These are phyloP conservation scores for Litchi chinensis DNA, from an alignment of 345 rosid species.

Conservation along the genomic window DNA sequence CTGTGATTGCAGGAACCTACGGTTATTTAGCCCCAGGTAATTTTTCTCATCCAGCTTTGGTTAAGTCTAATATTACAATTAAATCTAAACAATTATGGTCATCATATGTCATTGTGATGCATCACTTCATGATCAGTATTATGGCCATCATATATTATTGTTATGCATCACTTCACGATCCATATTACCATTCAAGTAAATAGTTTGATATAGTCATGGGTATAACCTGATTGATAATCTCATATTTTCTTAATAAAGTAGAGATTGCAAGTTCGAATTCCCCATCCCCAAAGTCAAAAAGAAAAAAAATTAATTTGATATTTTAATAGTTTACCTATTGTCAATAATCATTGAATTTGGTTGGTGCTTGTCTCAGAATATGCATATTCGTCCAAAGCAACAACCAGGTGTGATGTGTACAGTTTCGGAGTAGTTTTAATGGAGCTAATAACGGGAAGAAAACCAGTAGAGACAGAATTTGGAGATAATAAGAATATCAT, in stretches of 20 bases:
- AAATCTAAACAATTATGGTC: neutral
- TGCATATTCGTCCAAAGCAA: constrained; percentile 83
- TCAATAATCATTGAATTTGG: neutral
- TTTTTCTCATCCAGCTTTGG: constrained; percentile 18
- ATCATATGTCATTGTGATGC: neutral
- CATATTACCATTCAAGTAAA: no score
- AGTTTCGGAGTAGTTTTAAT: constrained; percentile 89
- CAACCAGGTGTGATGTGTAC: constrained; percentile 88
- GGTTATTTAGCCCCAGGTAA: constrained; percentile 93
- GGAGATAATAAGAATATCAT: constrained; percentile 89
- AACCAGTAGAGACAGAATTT: constrained; percentile 69
- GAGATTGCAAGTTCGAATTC: no score
- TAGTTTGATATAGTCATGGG: no score
- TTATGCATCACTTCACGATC: no score
- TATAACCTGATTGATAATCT: no score
- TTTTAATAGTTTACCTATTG: no score
- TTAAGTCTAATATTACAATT: neutral
- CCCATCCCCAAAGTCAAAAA: no score
- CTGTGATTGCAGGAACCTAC: constrained; percentile 86
- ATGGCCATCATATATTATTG: no score
- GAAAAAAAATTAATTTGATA: neutral
- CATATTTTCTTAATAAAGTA: no score
- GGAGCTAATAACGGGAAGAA: constrained; percentile 88
- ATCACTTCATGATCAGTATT: neutral
- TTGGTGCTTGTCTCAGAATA: constrained; percentile 56